Evolutionary conservation across 2,329 filamentous ascomycete species (phyloP), one percentile per base, ranked within the genome.

Genomic region (Colletotrichum kahawae): DNA sequence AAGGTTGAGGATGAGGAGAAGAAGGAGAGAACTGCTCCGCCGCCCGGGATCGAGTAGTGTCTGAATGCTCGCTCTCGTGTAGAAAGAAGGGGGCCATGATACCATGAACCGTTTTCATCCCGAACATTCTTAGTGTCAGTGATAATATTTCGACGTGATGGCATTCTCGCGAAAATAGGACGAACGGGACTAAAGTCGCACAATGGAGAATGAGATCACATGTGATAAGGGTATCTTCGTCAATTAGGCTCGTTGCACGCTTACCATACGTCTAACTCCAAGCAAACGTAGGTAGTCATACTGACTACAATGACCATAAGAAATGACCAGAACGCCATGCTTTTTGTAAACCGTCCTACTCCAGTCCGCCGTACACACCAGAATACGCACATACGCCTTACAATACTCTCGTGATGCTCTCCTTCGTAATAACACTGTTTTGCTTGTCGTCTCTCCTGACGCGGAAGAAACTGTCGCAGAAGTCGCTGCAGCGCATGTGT

Each of bases 401-500:
- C 74, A 86, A 81, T 62, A 89, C 83, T 79, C 87, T 88, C 4
- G 89, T 86, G 67, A 92, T 92, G 79, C 88, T 91, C 85, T 93
- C 90, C 83, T 91, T 90, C 82, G 94, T 92, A 83, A 99, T 98
- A 68, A 94, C 91, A 77, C 94, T 98, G 83, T 98, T 96, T 86
- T 98, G 96, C 79, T 91, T 92, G 79, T 94, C 92, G 81, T 98
- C 94, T 67, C 97, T 90, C 76, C 91, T 93, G 13, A 99, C 94
- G 6, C 95, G 92, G 85, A 94, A 98, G 83, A 98, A 99, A 78
- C 93, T 92, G 84, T 98, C 97, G 77, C 94, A 95, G 82, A 98
- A 98, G 79, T 99, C 96, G 29, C 92, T 93, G 83, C 95, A 98
- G 79, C 95, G 93, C 97, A 99, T 99, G 81, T 95, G 92, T 70